These are phyloP conservation scores for Xylaria grammica DNA, from an alignment of 495 filamentous ascomycete species.

Conservation along the genomic window DNA sequence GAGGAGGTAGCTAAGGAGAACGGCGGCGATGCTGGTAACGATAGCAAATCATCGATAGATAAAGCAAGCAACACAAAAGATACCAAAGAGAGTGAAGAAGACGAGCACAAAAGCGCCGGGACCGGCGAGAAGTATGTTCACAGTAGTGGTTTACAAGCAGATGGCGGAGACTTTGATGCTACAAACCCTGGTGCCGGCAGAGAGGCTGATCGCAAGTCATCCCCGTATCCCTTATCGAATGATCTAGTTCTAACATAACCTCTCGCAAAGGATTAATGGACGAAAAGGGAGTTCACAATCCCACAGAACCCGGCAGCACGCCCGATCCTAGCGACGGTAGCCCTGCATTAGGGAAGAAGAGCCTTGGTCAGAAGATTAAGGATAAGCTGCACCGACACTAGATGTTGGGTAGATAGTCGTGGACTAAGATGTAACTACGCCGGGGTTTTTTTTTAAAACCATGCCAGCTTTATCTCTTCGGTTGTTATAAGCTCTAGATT, in stretches of 20 bases:
- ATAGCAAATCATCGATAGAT: not conserved
- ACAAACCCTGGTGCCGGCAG: conserved; percentile 63
- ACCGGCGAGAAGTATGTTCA: conserved; percentile 61
- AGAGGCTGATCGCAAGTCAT: conserved; percentile 68
- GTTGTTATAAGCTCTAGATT: not conserved
- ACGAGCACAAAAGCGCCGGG: conserved; percentile 43
- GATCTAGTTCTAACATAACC: not conserved
- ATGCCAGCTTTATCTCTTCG: no score
- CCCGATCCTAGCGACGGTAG: conserved; percentile 28
- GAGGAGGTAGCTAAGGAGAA: conserved; percentile 47
- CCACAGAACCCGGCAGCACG: conserved; percentile 32
- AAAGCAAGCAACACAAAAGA: conserved; percentile 6
- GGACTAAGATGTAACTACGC: not conserved
- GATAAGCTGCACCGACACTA: conserved; percentile 39
- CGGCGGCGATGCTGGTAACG: conserved; percentile 46
- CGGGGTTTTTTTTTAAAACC: not conserved
- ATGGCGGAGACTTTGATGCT: conserved; percentile 65
- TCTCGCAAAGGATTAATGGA: conserved; percentile 45
- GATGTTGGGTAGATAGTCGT: not conserved
- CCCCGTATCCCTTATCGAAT: not conserved
- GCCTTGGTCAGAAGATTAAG: conserved; percentile 40
- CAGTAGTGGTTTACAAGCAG: conserved; percentile 56
- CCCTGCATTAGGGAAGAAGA: conserved; percentile 29
- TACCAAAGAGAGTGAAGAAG: conserved; percentile 31
- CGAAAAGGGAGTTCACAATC: conserved; percentile 45